Evolutionary conservation across 805 yeast species (phyloP).

Genomic region (Huiozyma naganishii): DNA sequence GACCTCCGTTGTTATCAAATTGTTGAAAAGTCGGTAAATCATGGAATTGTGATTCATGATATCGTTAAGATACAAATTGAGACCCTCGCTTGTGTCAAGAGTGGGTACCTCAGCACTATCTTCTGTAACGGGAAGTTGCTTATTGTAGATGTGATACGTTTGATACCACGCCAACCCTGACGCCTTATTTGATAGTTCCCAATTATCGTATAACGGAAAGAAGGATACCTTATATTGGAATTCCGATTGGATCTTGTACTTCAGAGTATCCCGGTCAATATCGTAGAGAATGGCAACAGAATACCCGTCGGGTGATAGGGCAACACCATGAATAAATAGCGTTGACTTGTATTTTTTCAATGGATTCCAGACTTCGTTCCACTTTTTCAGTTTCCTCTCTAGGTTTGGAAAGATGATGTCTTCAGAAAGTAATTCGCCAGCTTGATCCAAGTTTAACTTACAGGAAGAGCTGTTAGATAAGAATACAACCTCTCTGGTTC

Average conservation of each 20-base stretch:
- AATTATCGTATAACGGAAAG: constrained; percentile 18
- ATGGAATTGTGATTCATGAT: constrained; percentile 11
- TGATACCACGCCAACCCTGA: constrained; percentile 28
- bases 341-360: constrained; percentile 20
- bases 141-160: constrained; percentile 20
- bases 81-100: constrained; percentile 10
- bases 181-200: constrained; percentile 19
- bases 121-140: constrained; percentile 10
- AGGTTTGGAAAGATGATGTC: constrained; percentile 16
- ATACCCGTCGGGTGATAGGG: constrained; percentile 22
- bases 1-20: constrained; percentile 9
- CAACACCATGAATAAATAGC: constrained; percentile 19
- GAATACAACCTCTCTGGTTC: constrained; percentile 7
- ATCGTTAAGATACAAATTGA: constrained; percentile 13
- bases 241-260: constrained; percentile 23
- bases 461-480: constrained; percentile 14
- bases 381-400: constrained; percentile 19
- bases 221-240: constrained; percentile 16
- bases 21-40: constrained; percentile 15
- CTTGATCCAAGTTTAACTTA: constrained; percentile 8
- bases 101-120: background rate
- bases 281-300: constrained; percentile 21
- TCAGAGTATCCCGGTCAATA: constrained; percentile 19
- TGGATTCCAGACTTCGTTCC: constrained; percentile 21
- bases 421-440: constrained; percentile 9